These are phyloP conservation scores for Parathielavia hyrcaniae DNA, from an alignment of 495 filamentous ascomycete species.

Conservation along the genomic window DNA sequence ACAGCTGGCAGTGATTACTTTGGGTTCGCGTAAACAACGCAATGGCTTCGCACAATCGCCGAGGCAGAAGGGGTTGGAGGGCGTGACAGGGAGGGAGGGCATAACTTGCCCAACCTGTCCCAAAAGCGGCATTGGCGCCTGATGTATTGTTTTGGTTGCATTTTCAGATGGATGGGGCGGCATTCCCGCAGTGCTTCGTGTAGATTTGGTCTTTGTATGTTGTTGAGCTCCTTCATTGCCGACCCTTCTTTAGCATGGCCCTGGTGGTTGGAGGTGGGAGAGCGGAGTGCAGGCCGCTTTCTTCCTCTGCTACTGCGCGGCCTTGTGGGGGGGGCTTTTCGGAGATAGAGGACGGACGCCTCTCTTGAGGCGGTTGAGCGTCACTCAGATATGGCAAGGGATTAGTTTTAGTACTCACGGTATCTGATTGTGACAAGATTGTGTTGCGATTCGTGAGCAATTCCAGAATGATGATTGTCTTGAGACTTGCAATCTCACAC, in stretches of 20 bases:
- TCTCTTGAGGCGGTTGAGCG: neutral
- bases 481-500: too few relatives aligned
- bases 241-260: neutral
- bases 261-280: neutral
- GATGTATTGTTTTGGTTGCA: slow-evolving; percentile 11
- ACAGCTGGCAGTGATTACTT: slow-evolving; percentile 96
- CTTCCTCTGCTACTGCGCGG: slow-evolving; percentile 5
- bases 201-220: slow-evolving; percentile 4
- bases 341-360: neutral
- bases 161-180: slow-evolving; percentile 10
- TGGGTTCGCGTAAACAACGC: slow-evolving; percentile 73
- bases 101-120: slow-evolving; percentile 25
- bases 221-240: neutral
- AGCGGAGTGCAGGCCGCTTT: slow-evolving; percentile 14
- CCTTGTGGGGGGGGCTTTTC: neutral
- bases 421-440: neutral
- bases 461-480: too few relatives aligned
- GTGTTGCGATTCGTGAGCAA: neutral
- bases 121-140: neutral
- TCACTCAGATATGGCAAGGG: neutral
- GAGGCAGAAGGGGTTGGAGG: neutral
- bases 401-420: neutral
- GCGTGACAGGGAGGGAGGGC: slow-evolving; percentile 21
- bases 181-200: slow-evolving; percentile 6
- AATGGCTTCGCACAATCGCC: neutral